These are phyloP conservation scores for Globisporangium rhizosaccharum DNA, from an alignment of 352 stramenopile species.

Conservation along the genomic window DNA sequence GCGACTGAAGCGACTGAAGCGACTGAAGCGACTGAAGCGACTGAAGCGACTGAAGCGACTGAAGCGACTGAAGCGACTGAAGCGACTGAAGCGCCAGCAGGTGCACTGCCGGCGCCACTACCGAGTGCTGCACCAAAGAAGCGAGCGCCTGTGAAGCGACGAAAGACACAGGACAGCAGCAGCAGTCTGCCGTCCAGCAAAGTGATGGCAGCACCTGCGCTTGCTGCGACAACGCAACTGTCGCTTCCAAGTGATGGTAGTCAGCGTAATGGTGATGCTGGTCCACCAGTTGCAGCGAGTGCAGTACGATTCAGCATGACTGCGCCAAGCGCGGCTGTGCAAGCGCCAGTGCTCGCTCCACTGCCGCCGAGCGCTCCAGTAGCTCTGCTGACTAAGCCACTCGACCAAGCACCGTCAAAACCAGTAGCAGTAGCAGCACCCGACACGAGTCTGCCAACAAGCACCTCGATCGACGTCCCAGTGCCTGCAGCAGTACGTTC, in stretches of 20 bases:
- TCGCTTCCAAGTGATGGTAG: background rate
- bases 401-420: no score
- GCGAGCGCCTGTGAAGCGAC: background rate
- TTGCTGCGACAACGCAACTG: background rate
- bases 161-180: constrained; percentile 3
- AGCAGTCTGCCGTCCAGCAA: background rate
- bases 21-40: background rate
- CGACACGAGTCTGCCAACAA: no score
- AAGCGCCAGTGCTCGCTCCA: no score
- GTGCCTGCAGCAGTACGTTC: no score
- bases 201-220: background rate
- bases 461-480: no score
- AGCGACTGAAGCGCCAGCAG: background rate
- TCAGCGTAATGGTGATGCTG: no score
- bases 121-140: background rate
- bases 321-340: no score
- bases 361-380: no score
- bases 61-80: background rate
- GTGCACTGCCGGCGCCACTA: background rate
- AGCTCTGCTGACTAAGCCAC: no score
- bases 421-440: no score
- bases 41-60: background rate
- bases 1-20: background rate
- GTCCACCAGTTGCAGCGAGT: no score
- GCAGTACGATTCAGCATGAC: no score